Conservation (phyloP, 441 rosid species). For the Brassica balearica region DNA sequence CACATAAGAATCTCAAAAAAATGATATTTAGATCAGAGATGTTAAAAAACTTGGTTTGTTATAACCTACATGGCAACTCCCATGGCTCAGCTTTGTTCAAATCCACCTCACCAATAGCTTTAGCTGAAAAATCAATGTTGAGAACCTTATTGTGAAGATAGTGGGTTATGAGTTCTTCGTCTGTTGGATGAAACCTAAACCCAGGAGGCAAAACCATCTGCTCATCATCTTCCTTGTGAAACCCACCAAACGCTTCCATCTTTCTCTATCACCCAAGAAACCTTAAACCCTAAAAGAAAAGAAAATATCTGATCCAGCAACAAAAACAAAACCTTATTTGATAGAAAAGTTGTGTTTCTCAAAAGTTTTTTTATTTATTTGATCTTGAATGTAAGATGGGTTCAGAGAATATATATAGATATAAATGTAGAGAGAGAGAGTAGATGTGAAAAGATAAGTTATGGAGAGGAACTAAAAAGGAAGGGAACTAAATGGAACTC, state of each 20-base stretch:
- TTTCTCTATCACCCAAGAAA: conserved; percentile 14
- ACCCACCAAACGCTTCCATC: conserved; percentile 59
- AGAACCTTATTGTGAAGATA: conserved; percentile 76
- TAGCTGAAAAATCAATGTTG: conserved; percentile 58
- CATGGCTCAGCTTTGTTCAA: conserved; percentile 98
- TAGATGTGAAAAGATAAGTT: conserved; percentile 40
- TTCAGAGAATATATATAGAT: conserved; percentile 36
- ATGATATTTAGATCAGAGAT: neutral
- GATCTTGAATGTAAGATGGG: conserved; percentile 34
- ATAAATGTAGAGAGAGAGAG: conserved; percentile 35
- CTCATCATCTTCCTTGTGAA: conserved; percentile 64
- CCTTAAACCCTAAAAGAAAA: conserved; percentile 46
- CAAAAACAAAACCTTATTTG: conserved; percentile 21
- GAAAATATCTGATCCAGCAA: conserved; percentile 2
- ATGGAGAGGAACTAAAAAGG: conserved; percentile 26
- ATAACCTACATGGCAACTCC: conserved; percentile 82
- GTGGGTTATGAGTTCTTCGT: conserved; percentile 90
- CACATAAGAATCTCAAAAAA: conserved; percentile 2
- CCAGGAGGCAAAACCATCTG: conserved; percentile 92
- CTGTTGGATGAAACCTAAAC: conserved; percentile 93
- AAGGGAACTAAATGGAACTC: conserved; percentile 38
- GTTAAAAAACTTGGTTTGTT: neutral
- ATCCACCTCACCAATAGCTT: conserved; percentile 92
- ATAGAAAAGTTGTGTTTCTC: conserved; percentile 33
- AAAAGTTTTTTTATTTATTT: conserved; percentile 8